A percentile compares a stretch with the other conserved stretches of the same genome.
phyloP scores from a whole-genome alignment of 108 stramenopile genomes.

The Epithemia pelagica region DNA sequence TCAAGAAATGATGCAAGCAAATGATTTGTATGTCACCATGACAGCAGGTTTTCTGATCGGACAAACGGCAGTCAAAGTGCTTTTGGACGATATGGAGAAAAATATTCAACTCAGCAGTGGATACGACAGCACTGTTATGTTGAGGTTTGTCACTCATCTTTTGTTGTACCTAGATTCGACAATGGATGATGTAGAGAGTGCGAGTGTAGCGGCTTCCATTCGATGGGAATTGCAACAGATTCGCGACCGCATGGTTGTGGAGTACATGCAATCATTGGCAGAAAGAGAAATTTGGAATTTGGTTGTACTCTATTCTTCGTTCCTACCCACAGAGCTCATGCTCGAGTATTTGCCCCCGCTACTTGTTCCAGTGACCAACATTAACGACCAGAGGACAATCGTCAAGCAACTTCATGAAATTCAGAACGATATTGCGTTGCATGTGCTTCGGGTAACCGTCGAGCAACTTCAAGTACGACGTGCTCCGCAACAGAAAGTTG shows the following conservation, averaged over 20 bases:
- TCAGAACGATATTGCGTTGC: constrained; percentile 28
- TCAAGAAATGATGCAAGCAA: neutral
- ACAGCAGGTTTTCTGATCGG: constrained; percentile 49
- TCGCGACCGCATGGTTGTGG: constrained; percentile 28
- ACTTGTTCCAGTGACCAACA: constrained; percentile 33
- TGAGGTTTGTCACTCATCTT: constrained; percentile 47
- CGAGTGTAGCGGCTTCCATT: neutral
- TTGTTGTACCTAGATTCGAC: constrained; percentile 44
- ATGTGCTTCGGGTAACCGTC: constrained; percentile 4
- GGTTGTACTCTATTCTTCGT: constrained; percentile 55
- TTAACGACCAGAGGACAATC: constrained; percentile 44
- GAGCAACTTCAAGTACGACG: neutral
- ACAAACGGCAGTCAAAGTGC: constrained; percentile 8
- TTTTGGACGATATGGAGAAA: neutral
- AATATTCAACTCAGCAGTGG: neutral
- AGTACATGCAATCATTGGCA: constrained; percentile 36
- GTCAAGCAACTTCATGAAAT: constrained; percentile 50
- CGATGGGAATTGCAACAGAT: neutral
- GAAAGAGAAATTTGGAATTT: constrained; percentile 50
- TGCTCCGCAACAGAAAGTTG: neutral
- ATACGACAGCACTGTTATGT: neutral
- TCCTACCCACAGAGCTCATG: constrained; percentile 43
- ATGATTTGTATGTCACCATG: constrained; percentile 23
- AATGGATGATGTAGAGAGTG: constrained; percentile 15
- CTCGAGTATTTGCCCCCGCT: constrained; percentile 46